Percentiles rank a stretch among this genome's conserved stretches.
Evolutionary conservation across 2,329 filamentous ascomycete species (phyloP).

Genomic region (Pseudogymnoascus sp.): DNA sequence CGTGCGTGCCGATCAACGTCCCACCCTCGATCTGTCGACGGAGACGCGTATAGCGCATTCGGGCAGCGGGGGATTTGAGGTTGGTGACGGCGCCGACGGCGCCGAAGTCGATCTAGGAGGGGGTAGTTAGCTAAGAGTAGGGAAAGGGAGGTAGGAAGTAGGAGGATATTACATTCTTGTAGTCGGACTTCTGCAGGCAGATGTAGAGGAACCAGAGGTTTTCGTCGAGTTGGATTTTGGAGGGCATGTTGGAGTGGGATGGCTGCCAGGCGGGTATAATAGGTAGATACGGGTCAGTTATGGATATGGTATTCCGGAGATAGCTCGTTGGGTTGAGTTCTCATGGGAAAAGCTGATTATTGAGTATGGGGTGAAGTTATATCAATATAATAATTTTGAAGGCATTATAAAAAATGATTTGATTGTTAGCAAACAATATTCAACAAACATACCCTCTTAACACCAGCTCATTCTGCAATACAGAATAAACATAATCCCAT

Average conservation of each 20-base stretch:
- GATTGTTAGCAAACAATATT: neutral
- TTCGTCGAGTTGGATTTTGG: conserved; percentile 31
- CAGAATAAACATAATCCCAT: neutral
- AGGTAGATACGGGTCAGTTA: neutral
- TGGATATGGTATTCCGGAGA: neutral
- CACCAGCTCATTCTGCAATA: neutral
- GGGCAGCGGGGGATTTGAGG: conserved; percentile 31
- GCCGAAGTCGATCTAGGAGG: conserved; percentile 32
- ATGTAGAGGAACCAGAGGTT: conserved; percentile 35
- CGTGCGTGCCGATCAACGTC: conserved; percentile 20
- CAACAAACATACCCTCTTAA: neutral
- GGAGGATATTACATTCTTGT: conserved; percentile 30
- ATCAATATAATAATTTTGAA: neutral
- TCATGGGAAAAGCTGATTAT: neutral
- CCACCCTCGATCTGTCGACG: conserved; percentile 25
- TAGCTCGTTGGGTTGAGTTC: neutral
- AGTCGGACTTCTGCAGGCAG: conserved; percentile 32
- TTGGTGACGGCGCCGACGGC: conserved; percentile 27
- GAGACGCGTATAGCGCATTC: conserved; percentile 33
- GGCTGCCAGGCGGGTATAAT: no score
- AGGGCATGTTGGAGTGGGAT: conserved; percentile 27
- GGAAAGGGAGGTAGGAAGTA: neutral
- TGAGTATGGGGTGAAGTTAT: neutral
- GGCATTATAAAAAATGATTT: neutral
- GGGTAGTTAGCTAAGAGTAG: no score